These are phyloP conservation scores for Mycotypha africana DNA, from an alignment of 371 early-diverging fungal species.

Conservation along the genomic window DNA sequence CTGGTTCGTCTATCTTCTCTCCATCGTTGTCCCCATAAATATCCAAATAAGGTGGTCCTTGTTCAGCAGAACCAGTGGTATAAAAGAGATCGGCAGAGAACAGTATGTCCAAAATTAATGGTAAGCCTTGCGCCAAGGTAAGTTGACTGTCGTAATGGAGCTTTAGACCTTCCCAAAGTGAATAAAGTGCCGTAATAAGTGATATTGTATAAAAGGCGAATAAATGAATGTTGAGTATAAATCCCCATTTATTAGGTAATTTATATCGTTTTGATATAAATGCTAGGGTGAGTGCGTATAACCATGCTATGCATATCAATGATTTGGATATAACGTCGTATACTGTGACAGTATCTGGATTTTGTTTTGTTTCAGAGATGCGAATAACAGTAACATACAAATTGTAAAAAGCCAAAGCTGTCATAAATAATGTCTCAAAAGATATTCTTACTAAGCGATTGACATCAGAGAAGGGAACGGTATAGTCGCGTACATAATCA, in stretches of 20 bases:
- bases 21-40: constrained; percentile 1
- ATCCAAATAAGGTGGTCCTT: constrained; percentile 21
- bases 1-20: neutral
- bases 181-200: constrained; percentile 7
- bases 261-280: constrained; percentile 16
- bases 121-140: constrained; percentile 11
- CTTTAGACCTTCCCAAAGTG: constrained; percentile 7
- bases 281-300: constrained; percentile 19
- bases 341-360: neutral
- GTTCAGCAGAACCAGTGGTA: constrained; percentile 11
- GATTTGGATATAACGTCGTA: neutral
- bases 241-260: constrained; percentile 34
- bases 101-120: constrained; percentile 4
- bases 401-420: neutral
- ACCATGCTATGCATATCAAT: constrained; percentile 19
- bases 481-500: constrained; percentile 3
- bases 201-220: constrained; percentile 15
- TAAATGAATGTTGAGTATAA: constrained; percentile 30
- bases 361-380: neutral
- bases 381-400: neutral
- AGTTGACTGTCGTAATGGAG: neutral
- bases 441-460: neutral
- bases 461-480: constrained; percentile 1
- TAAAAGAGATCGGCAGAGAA: constrained; percentile 13
- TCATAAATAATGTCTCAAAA: constrained; percentile 4